Evolutionary conservation across 192 early-diverging fungal genomes (phyloP), one percentile per base, ranked within the genome.

Genomic region (Tieghemiomyces parasiticus): DNA sequence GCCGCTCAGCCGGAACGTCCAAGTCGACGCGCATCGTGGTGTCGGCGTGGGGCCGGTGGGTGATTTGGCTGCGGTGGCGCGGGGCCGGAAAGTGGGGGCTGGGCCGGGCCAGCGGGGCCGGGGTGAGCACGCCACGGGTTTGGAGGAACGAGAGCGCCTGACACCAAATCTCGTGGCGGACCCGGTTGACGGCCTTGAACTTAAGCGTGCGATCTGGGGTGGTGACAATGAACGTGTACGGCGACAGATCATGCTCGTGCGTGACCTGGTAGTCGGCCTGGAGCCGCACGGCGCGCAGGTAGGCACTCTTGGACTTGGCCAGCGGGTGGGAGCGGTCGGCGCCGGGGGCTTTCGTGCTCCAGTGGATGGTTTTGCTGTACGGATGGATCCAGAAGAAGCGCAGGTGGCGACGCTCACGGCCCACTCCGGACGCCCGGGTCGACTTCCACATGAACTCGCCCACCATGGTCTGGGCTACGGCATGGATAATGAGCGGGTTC

Each of bases 341-440:
- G 3, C 67, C 72, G 29, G 85, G 85, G 32, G 80, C 79, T 55
- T 77, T 72, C 54, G 66, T 71, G 59, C 79, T 80, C 87, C 87
- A 89, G 62, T 89, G 83, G 52, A 89, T 66, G 29, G 82, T 83
- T 60, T 81, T 81, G 25, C 85, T 84, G 45, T 87, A 89, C 25
- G 87, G 87, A 52, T 87, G 85, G 30, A 89, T 76, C 87, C 87
- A 89, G 46, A 89, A 86, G 73, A 78, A 89, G 14, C 87, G 77
- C 59, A 72, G 54, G 51, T 89, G 83, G 13, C 78, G 70, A 35
- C 78, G 77, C 60, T 84, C 87, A 22, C 73, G 77, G 25, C 73
- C 68, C 0, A 70, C 71, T 35, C 77, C 71, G 45, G 59, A 69
- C 34, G 75, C 67, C 6, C 81, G 71, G 25, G 85, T 87, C 59